Evolutionary conservation across 192 early-diverging fungal genomes (phyloP).

Genomic region (Coemansia sp.): DNA sequence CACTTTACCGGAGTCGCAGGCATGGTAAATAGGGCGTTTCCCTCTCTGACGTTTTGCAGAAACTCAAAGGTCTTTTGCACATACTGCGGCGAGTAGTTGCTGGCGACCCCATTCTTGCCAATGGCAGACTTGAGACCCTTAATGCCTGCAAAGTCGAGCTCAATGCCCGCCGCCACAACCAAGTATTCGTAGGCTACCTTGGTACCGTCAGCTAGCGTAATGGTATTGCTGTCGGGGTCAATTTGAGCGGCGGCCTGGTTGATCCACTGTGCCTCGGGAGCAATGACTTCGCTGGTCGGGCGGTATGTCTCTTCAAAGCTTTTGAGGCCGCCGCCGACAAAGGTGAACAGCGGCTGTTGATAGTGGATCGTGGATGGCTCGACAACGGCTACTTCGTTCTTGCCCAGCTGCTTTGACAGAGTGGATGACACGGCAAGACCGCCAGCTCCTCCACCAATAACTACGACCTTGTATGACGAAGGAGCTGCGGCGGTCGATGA

Average conservation of each 20-base stretch:
- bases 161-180: slow-evolving; percentile 78
- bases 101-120: slow-evolving; percentile 81
- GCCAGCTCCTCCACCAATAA: slow-evolving; percentile 56
- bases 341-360: slow-evolving; percentile 91
- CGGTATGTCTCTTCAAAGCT: slow-evolving; percentile 67
- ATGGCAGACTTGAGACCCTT: slow-evolving; percentile 73
- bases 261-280: slow-evolving; percentile 77
- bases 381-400: slow-evolving; percentile 70
- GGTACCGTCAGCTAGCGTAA: slow-evolving; percentile 68
- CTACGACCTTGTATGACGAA: slow-evolving; percentile 55
- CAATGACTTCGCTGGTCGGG: slow-evolving; percentile 71
- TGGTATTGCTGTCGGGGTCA: slow-evolving; percentile 69
- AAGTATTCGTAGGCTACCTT: slow-evolving; percentile 66
- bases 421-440: slow-evolving; percentile 70
- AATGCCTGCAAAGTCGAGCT: slow-evolving; percentile 76
- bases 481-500: slow-evolving; percentile 34
- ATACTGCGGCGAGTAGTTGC: slow-evolving; percentile 76
- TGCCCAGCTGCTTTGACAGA: slow-evolving; percentile 64
- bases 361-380: slow-evolving; percentile 74
- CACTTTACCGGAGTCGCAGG: slow-evolving; percentile 88
- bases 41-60: slow-evolving; percentile 60
- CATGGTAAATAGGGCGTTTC: slow-evolving; percentile 83
- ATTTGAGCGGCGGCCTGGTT: slow-evolving; percentile 70
- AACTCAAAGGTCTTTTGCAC: slow-evolving; percentile 78
- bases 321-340: slow-evolving; percentile 88